Percentiles rank a stretch among this genome's conserved stretches.
Conservation (phyloP, 768 basidiomycete genomes). For the Cystobasidium tubakii region DNA sequence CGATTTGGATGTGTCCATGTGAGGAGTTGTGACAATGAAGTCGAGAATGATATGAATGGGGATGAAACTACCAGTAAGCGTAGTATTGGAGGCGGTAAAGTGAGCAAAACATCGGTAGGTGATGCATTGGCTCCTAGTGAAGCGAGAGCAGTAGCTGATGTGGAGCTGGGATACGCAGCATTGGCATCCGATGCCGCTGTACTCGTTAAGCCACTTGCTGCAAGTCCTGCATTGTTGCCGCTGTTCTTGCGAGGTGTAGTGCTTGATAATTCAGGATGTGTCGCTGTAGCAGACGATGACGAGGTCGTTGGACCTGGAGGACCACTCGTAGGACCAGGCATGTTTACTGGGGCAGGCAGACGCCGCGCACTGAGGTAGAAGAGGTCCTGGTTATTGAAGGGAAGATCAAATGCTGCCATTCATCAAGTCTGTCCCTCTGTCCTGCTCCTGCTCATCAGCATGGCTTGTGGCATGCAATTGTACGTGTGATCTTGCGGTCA, state of each 20-base stretch:
- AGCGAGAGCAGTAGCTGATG: conserved; percentile 30
- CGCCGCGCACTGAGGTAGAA: conserved; percentile 17
- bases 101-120: conserved; percentile 44
- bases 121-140: conserved; percentile 20
- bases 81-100: conserved; percentile 46
- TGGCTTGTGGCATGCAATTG: background rate
- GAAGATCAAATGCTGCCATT: conserved; percentile 35
- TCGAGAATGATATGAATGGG: conserved; percentile 40
- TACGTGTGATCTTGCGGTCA: background rate
- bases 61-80: conserved; percentile 45
- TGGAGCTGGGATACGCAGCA: background rate
- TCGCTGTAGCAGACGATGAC: background rate
- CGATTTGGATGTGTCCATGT: conserved; percentile 45
- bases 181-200: background rate
- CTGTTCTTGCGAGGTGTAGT: conserved; percentile 4
- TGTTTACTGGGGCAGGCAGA: background rate
- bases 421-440: conserved; percentile 14
- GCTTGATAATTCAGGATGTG: conserved; percentile 33
- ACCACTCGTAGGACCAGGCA: background rate
- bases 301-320: background rate
- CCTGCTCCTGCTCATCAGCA: background rate
- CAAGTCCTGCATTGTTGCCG: background rate
- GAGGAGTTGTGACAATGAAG: conserved; percentile 41
- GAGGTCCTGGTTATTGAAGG: conserved; percentile 1
- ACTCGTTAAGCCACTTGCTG: background rate